Conservation (phyloP, 768 basidiomycete genomes). For the Tricholoma bakamatsutake region DNA sequence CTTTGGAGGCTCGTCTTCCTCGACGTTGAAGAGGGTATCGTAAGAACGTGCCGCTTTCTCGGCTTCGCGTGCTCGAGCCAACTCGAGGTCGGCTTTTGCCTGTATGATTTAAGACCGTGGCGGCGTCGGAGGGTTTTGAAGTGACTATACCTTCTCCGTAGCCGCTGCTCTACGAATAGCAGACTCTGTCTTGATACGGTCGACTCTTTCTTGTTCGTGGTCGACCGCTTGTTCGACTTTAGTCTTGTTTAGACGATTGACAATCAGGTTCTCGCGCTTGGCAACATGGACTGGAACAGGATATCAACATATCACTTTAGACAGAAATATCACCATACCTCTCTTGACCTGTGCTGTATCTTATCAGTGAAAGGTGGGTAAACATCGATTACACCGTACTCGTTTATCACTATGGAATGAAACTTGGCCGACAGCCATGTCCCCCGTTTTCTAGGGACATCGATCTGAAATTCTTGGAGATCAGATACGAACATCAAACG, state of each 20-base stretch:
- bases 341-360: constrained; percentile 60
- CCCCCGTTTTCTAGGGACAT: constrained; percentile 79
- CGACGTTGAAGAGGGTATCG: constrained; percentile 67
- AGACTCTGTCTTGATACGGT: constrained; percentile 74
- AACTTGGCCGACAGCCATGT: constrained; percentile 96
- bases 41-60: constrained; percentile 89
- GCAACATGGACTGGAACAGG: constrained; percentile 57
- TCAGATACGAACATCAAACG: constrained; percentile 6
- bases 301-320: background rate
- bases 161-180: constrained; percentile 56
- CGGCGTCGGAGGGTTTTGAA: background rate
- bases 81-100: constrained; percentile 76
- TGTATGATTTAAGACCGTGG: constrained; percentile 21
- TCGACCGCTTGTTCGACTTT: constrained; percentile 81
- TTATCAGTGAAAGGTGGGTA: background rate
- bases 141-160: constrained; percentile 52
- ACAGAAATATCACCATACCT: constrained; percentile 32
- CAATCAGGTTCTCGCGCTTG: constrained; percentile 80
- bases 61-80: constrained; percentile 71
- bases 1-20: constrained; percentile 49
- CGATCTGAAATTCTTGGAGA: background rate
- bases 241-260: constrained; percentile 93
- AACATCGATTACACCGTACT: constrained; percentile 33
- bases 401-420: constrained; percentile 90
- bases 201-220: constrained; percentile 84